Percentiles rank a stretch among this genome's conserved stretches.
Evolutionary conservation across 2,329 filamentous ascomycete genomes (phyloP).

Genomic region (Penicillium sp.): DNA sequence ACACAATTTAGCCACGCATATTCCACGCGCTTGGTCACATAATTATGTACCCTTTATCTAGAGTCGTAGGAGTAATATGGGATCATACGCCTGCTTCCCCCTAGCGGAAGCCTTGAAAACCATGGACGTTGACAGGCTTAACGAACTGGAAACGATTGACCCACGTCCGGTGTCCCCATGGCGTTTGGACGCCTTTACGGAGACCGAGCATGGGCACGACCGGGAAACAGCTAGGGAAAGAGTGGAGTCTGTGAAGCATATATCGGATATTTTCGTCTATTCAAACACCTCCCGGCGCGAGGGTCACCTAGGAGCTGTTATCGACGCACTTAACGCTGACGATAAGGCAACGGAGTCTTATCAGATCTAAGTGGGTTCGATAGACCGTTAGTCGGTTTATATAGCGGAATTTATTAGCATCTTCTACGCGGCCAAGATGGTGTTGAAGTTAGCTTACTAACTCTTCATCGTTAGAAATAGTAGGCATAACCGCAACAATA

Average conservation of each 20-base stretch:
- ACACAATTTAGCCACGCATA: too few relatives aligned
- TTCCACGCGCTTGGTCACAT: too few relatives aligned
- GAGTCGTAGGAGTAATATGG: constrained; percentile 5
- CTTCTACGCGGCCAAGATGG: not conserved
- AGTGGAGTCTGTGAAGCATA: not conserved
- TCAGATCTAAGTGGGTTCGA: not conserved
- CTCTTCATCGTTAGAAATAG: too few relatives aligned
- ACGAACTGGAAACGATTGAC: constrained; percentile 1
- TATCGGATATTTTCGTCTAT: too few relatives aligned
- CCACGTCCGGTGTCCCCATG: constrained; percentile 17
- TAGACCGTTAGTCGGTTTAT: not conserved
- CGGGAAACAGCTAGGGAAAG: constrained; percentile 16
- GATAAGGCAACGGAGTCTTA: not conserved
- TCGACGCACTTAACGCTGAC: not conserved
- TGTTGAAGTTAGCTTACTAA: not conserved
- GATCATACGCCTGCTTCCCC: constrained; percentile 10
- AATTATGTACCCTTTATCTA: too few relatives aligned
- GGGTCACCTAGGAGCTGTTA: not conserved
- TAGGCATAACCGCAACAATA: not conserved
- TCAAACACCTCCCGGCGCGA: not conserved
- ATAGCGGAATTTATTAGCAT: not conserved
- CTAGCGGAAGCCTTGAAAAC: constrained; percentile 14
- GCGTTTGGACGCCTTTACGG: constrained; percentile 14
- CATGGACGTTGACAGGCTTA: constrained; percentile 3
- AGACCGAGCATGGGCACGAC: constrained; percentile 24